Evolutionary conservation across 345 rosid species (phyloP), one percentile per base, ranked within the genome.

Genomic region (Lepidium sativum): DNA sequence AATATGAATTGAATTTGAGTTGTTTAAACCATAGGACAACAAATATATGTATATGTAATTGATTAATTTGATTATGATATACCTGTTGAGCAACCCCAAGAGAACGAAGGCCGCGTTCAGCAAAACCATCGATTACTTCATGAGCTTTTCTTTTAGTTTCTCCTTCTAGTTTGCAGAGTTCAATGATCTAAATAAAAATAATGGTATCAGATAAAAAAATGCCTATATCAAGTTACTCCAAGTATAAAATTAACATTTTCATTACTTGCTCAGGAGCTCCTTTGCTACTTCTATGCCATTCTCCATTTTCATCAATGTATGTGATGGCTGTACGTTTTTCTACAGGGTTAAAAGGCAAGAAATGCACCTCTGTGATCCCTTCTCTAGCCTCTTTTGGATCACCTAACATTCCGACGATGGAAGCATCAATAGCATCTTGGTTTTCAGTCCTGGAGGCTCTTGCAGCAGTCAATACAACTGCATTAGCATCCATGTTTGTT

Each of bases 351-450:
- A 92, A 92, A 14, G 98, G 97, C 16, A 92, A 60, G 90, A 92
- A 92, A 77, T 92, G 97, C 42, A 83, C 76, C 78, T 92, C 97
- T 8, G 81, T 81, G 80, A 90, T 74, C 59, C 95, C 97, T 17
- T 86, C 92, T 79, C 97, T 84, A 43, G 97, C 95, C 88, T 92
- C 89, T 65, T 80, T 86, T 14, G 92, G 95, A 60, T 94, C 94
- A 14, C 79, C 67, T 78, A 94, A 72, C 99, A 94, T 87, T 20
- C 85, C 84, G 35, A 90, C 96, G 40, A 94, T 94, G 55, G 90
- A 90, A 75, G 95, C 92, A 59, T 94, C 99, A 68, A 94, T 94
- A 29, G 99, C 97, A 59, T 94, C 99, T 67, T 94, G 97, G 78
- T 94, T 94, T 75, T 94, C 97, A 41, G 74, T 67, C 77, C 96